Evolutionary conservation across 2,329 filamentous ascomycete species (phyloP).

Genomic region (Colletotrichum sidae): DNA sequence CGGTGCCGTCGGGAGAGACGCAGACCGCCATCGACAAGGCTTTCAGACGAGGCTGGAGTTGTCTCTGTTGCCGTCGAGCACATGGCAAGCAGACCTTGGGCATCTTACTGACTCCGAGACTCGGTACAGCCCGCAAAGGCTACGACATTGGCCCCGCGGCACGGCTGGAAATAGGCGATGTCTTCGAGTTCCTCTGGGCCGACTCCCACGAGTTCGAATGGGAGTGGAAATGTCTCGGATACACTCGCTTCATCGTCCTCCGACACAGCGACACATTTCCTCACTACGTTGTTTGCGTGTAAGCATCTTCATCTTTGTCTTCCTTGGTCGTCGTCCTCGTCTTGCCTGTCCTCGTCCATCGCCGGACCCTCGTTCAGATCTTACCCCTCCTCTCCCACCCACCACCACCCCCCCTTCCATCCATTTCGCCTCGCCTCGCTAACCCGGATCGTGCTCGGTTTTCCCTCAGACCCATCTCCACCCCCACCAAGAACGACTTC

Average conservation of each 20-base stretch:
- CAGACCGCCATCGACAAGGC: not conserved
- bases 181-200: conserved; percentile 36
- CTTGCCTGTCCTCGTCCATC: not conserved
- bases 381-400: conserved; percentile 2
- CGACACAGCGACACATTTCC: conserved; percentile 36
- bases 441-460: conserved; percentile 6
- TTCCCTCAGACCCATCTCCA: conserved; percentile 29
- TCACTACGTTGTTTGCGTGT: conserved; percentile 35
- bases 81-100: not conserved
- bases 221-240: conserved; percentile 36
- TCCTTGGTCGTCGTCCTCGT: not conserved
- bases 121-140: conserved; percentile 29
- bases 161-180: conserved; percentile 31
- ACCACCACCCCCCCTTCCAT: not conserved
- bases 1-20: not conserved
- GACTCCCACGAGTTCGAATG: conserved; percentile 36
- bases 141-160: conserved; percentile 36
- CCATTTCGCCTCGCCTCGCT: conserved; percentile 12
- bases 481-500: conserved; percentile 36
- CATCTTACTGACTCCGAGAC: conserved; percentile 21
- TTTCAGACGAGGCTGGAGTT: not conserved
- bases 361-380: not conserved
- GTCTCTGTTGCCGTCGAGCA: not conserved
- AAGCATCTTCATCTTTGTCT: conserved; percentile 2
- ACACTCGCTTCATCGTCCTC: conserved; percentile 35